Evolutionary conservation across 371 early-diverging fungal species (phyloP).

Genomic region (Vairimorpha necatrix): DNA sequence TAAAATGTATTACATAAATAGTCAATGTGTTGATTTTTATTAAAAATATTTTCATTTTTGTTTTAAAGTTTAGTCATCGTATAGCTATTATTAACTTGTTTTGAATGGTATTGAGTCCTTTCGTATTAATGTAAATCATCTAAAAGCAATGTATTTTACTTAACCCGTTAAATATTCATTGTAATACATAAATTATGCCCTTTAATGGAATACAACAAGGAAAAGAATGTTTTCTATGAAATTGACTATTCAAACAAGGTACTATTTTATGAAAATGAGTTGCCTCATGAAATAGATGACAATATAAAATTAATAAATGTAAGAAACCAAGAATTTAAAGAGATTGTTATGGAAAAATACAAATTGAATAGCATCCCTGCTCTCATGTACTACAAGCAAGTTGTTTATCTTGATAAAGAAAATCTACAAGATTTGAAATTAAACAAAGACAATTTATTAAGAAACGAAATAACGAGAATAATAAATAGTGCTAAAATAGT

Average conservation of each 20-base stretch:
- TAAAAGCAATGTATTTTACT: neutral
- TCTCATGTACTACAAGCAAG: constrained; percentile 14
- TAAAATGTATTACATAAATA: too few relatives aligned
- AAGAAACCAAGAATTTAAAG: constrained; percentile 6
- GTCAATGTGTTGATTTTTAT: too few relatives aligned
- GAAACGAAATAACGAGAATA: constrained; percentile 37
- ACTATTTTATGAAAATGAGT: neutral
- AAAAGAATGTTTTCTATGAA: neutral
- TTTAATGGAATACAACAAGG: neutral
- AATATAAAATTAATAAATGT: neutral
- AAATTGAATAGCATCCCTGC: constrained; percentile 30
- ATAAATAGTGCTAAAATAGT: constrained; percentile 69
- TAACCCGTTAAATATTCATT: too few relatives aligned
- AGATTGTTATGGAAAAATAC: neutral
- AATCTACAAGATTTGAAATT: constrained; percentile 16
- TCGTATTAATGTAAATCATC: neutral
- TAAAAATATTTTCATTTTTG: too few relatives aligned
- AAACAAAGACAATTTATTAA: constrained; percentile 22
- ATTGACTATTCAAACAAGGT: constrained; percentile 4
- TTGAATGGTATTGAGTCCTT: too few relatives aligned
- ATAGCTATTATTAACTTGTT: too few relatives aligned
- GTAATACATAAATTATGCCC: too few relatives aligned
- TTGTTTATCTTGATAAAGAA: constrained; percentile 32
- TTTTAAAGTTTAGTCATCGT: too few relatives aligned
- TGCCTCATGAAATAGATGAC: too few relatives aligned